phyloP scores from a whole-genome alignment of 352 stramenopile genomes.

The Achlya hypogyna region DNA sequence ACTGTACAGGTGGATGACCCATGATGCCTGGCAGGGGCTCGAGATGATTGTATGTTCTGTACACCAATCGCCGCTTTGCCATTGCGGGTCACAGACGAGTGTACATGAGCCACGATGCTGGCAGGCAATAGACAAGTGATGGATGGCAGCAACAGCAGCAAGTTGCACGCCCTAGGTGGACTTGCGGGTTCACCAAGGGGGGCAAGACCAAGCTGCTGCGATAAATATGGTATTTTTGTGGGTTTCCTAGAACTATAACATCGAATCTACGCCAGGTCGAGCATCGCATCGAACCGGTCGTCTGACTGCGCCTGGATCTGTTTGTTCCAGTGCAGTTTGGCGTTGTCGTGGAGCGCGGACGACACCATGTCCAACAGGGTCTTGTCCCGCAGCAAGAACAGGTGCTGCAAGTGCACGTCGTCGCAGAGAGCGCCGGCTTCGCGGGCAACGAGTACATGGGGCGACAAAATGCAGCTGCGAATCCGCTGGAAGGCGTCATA shows the following conservation, averaged over 20 bases:
- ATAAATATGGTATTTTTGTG: neutral
- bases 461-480: constrained; percentile 43
- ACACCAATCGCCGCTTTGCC: no score
- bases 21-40: no score
- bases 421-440: constrained; percentile 53
- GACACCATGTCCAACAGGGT: constrained; percentile 47
- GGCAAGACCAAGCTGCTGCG: no score
- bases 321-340: constrained; percentile 59
- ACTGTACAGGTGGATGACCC: no score
- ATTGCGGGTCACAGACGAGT: no score
- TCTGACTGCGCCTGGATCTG: constrained; percentile 69
- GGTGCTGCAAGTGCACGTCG: constrained; percentile 57
- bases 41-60: no score
- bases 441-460: constrained; percentile 62
- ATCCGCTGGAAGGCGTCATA: constrained; percentile 42
- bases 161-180: no score
- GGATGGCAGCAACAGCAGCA: no score
- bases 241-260: neutral
- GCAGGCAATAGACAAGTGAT: no score
- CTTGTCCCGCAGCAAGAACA: constrained; percentile 53
- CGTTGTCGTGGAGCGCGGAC: constrained; percentile 54
- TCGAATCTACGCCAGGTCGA: constrained; percentile 53
- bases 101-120: no score
- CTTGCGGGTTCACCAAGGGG: no score
- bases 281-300: constrained; percentile 70